phyloP scores from a whole-genome alignment of 2,329 filamentous ascomycete genomes.

The Dactylellina parvicollis region DNA sequence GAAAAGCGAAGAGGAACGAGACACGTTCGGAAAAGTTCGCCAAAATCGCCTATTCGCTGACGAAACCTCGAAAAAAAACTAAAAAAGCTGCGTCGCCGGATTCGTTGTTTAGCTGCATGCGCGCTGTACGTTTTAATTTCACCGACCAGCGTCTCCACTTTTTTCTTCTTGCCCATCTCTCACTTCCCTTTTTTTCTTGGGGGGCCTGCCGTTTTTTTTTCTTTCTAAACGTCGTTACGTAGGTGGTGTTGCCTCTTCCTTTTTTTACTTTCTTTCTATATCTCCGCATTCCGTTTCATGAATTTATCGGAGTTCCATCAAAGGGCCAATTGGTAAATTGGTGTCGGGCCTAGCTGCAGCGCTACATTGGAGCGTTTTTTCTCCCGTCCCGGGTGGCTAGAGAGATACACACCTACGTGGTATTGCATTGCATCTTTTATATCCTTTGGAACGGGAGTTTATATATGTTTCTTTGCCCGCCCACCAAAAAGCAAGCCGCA shows the following conservation, averaged over 20 bases:
- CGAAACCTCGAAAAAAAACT: neutral
- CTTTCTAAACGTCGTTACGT: neutral
- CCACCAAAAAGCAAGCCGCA: neutral
- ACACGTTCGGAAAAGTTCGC: neutral
- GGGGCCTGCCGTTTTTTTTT: neutral
- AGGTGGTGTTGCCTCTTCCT: neutral
- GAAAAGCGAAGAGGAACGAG: slow-evolving; percentile 6
- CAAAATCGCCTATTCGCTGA: neutral
- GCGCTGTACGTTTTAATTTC: slow-evolving; percentile 18
- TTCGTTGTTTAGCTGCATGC: neutral
- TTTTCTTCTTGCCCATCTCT: no score
- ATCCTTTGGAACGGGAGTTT: neutral
- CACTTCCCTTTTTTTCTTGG: neutral
- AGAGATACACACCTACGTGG: no score
- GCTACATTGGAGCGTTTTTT: neutral
- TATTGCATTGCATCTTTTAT: neutral
- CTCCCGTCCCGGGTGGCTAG: neutral
- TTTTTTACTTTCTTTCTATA: neutral
- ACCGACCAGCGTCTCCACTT: slow-evolving; percentile 3
- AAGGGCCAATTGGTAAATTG: neutral
- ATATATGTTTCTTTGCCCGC: slow-evolving; percentile 9
- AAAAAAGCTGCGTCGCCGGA: neutral
- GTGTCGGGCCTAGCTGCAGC: neutral
- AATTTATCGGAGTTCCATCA: neutral
- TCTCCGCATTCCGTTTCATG: slow-evolving; percentile 20